A percentile compares a stretch with the other conserved stretches of the same genome.
Conservation (phyloP, 2,329 filamentous ascomycete species). For the Paraphaeosphaeria sporulosa region DNA sequence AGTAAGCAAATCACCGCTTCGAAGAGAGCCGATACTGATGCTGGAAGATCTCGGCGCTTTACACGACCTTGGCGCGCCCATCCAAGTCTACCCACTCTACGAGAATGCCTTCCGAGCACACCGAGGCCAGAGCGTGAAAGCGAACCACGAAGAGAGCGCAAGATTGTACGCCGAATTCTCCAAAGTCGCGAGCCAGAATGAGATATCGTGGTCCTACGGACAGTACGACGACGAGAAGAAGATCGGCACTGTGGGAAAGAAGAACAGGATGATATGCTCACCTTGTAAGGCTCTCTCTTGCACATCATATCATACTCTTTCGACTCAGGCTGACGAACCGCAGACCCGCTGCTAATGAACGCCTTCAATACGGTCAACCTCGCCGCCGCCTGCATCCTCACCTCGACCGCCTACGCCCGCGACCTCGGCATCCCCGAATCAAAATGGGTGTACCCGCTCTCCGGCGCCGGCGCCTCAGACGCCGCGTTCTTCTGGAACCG, state of each 20-base stretch:
- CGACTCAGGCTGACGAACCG: not conserved
- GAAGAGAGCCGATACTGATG: constrained; percentile 22
- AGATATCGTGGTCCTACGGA: constrained; percentile 66
- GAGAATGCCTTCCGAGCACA: constrained; percentile 70
- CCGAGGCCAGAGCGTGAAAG: constrained; percentile 59
- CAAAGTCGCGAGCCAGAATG: constrained; percentile 61
- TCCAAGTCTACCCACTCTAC: constrained; percentile 73
- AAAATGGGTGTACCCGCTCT: constrained; percentile 70
- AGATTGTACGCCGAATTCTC: constrained; percentile 69
- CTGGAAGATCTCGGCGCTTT: constrained; percentile 61
- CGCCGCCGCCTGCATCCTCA: constrained; percentile 67
- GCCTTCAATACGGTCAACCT: constrained; percentile 75
- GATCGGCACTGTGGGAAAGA: constrained; percentile 63
- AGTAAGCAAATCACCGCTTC: constrained; percentile 43
- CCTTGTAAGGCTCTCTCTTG: constrained; percentile 61
- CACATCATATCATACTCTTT: not conserved
- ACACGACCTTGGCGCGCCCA: constrained; percentile 68
- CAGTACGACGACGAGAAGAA: constrained; percentile 55
- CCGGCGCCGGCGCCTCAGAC: constrained; percentile 69
- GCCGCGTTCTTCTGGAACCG: constrained; percentile 68
- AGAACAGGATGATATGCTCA: constrained; percentile 72
- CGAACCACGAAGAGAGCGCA: constrained; percentile 67
- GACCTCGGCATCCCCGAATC: constrained; percentile 62
- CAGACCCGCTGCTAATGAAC: constrained; percentile 74
- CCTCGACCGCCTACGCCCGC: constrained; percentile 62